These are phyloP conservation scores for Ajuga chamaepitys DNA, from an alignment of 257 asterid species.

Conservation along the genomic window DNA sequence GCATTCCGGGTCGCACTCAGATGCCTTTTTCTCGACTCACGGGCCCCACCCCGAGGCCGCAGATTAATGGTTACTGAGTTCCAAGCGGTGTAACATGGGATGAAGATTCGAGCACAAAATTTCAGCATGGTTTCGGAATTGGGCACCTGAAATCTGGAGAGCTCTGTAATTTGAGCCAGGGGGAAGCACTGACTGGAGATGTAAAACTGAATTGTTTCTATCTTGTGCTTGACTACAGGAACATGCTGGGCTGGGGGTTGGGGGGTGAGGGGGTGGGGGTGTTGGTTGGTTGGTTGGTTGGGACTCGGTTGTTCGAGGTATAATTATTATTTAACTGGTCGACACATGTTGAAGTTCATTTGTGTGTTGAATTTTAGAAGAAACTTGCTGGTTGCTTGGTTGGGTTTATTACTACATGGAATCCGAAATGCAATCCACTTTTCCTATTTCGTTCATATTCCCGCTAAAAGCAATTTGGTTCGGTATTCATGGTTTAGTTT, in stretches of 20 bases:
- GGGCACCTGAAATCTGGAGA: constrained; percentile 12
- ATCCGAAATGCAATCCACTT: no score
- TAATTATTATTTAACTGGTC: constrained; percentile 5
- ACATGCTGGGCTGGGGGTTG: no score
- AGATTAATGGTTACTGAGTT: constrained; percentile 77
- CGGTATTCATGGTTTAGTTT: no score
- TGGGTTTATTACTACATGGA: not conserved
- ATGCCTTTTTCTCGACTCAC: constrained; percentile 72
- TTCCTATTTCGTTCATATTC: no score
- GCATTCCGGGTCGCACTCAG: constrained; percentile 51
- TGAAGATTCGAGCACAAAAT: not conserved
- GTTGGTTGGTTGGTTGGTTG: no score
- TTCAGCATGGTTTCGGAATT: not conserved
- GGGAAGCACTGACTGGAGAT: constrained; percentile 7
- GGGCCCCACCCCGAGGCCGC: constrained; percentile 76
- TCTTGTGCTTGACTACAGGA: constrained; percentile 9
- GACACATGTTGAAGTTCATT: constrained; percentile 7
- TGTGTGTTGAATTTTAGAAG: not conserved
- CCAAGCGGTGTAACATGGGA: not conserved
- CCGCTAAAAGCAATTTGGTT: no score
- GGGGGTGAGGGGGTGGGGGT: constrained; percentile 19
- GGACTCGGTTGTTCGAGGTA: constrained; percentile 10
- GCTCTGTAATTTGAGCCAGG: not conserved
- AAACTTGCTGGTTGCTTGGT: not conserved
- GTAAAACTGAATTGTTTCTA: not conserved